Conservation (phyloP, 2,329 filamentous ascomycete species). For the Phyllosticta citrichinensis region DNA sequence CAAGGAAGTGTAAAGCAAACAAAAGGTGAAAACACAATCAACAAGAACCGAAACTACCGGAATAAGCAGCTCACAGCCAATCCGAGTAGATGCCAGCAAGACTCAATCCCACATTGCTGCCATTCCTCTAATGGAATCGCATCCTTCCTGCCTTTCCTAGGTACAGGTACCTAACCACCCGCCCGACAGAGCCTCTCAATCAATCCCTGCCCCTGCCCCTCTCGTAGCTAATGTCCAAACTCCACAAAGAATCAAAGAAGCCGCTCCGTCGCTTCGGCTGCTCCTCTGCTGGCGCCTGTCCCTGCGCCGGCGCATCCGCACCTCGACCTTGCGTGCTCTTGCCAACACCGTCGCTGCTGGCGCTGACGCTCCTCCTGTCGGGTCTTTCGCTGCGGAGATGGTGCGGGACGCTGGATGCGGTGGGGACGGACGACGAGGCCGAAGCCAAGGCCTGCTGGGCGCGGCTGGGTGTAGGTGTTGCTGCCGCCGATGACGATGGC, state of each 20-base stretch:
- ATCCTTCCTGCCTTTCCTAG: too few species aligned
- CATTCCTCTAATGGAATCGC: too few species aligned
- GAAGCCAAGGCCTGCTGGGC: neutral
- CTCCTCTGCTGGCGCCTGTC: constrained; percentile 12
- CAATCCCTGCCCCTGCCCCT: constrained; percentile 25
- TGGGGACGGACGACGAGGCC: neutral
- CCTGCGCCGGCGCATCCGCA: neutral
- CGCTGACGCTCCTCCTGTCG: neutral
- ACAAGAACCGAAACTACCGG: too few species aligned
- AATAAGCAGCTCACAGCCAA: too few species aligned
- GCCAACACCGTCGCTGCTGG: neutral
- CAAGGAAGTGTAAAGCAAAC: too few species aligned
- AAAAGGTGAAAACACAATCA: too few species aligned
- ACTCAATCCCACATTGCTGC: too few species aligned
- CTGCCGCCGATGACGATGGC: neutral
- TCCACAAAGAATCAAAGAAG: constrained; percentile 30
- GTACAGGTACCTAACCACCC: too few species aligned
- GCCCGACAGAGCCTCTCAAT: neutral
- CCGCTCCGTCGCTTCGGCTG: constrained; percentile 19
- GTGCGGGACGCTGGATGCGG: neutral
- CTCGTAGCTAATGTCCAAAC: constrained; percentile 30
- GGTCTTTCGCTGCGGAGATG: neutral
- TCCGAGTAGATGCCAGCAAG: too few species aligned
- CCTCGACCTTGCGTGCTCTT: neutral
- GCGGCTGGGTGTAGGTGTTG: neutral